phyloP scores from a whole-genome alignment of 106 monocot genomes.

The Apostasia shenzhenica region DNA sequence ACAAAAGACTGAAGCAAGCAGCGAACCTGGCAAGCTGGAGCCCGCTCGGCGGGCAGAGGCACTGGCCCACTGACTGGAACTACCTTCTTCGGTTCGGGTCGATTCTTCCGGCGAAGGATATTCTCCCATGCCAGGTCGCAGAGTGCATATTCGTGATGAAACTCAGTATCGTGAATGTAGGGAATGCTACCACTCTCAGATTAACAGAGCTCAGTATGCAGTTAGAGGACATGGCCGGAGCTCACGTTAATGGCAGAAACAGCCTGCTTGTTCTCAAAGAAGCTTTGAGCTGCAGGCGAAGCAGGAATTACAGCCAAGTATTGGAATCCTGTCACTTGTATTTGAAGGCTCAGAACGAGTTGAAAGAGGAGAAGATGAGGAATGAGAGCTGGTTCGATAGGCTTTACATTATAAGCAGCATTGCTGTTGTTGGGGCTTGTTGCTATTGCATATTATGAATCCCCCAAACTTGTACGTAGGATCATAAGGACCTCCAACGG shows the following conservation, averaged over 20 bases:
- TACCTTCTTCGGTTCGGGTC: constrained; percentile 39
- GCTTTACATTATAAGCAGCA: constrained; percentile 28
- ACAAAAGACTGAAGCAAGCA: constrained; percentile 33
- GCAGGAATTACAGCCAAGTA: constrained; percentile 37
- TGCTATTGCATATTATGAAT: constrained; percentile 32
- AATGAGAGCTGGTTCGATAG: constrained; percentile 38
- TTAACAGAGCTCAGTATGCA: constrained; percentile 48
- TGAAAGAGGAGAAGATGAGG: constrained; percentile 45
- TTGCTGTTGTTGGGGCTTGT: constrained; percentile 20
- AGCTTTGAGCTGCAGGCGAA: constrained; percentile 32
- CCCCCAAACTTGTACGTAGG: no score
- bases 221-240: constrained; percentile 39
- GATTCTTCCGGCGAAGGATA: constrained; percentile 37
- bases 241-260: constrained; percentile 43
- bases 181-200: constrained; percentile 20
- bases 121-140: constrained; percentile 41
- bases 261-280: constrained; percentile 44
- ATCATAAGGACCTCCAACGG: no score
- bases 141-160: constrained; percentile 47
- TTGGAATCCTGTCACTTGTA: constrained; percentile 37
- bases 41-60: constrained; percentile 42
- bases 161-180: constrained; percentile 13
- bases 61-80: constrained; percentile 43
- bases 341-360: constrained; percentile 33
- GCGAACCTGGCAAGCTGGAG: constrained; percentile 51